phyloP scores from a whole-genome alignment of 176 grass and related monocot genomes.

The Tillandsia leiboldiana region DNA sequence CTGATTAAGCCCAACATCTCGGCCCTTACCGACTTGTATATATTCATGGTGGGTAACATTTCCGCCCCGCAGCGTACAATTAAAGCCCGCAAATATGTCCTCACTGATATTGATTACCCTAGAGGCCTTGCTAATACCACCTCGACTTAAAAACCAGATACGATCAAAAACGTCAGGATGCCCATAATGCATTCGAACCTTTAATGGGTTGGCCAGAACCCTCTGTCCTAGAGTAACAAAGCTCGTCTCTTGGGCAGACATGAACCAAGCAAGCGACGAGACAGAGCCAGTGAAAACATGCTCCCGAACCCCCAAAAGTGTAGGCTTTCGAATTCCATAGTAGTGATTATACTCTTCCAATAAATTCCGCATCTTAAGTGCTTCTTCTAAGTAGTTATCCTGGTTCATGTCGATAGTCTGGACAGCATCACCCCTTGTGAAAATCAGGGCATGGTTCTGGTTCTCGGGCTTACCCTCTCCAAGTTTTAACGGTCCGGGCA shows the following conservation, averaged over 20 bases:
- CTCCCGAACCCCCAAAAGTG: constrained; percentile 78
- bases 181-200: constrained; percentile 97
- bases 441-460: constrained; percentile 95
- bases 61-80: constrained; percentile 90
- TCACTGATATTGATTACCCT: constrained; percentile 96
- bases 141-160: constrained; percentile 84
- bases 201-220: constrained; percentile 79
- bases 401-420: constrained; percentile 99
- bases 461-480: constrained; percentile 99
- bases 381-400: constrained; percentile 95
- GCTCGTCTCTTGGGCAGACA: constrained; percentile 96
- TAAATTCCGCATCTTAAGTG: constrained; percentile 97
- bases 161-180: constrained; percentile 98
- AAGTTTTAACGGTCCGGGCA: constrained; percentile 79
- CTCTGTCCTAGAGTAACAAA: constrained; percentile 98
- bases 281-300: constrained; percentile 98
- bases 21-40: constrained; percentile 93
- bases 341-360: constrained; percentile 77
- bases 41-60: constrained; percentile 97
- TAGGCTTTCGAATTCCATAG: constrained; percentile 65
- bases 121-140: constrained; percentile 93
- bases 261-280: constrained; percentile 98
- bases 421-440: constrained; percentile 81
- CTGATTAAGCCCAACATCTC: constrained; percentile 95
- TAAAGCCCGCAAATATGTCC: constrained; percentile 99